Evolutionary conservation across 2,329 filamentous ascomycete species (phyloP).

Genomic region (Claviceps digitariae): DNA sequence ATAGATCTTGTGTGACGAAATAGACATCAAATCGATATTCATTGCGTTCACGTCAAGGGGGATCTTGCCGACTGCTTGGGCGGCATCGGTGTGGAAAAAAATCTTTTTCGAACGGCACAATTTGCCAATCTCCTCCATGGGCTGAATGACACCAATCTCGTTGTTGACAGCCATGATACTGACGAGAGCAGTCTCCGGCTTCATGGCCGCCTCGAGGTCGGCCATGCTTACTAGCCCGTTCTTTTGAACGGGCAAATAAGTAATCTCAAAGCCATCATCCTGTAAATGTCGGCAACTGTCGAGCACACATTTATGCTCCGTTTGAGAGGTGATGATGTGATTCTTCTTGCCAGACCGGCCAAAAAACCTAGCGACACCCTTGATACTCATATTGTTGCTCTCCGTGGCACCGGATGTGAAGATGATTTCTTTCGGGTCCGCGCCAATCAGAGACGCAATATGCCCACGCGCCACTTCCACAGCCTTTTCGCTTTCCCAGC

Average conservation of each 20-base stretch:
- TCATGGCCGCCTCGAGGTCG: slow-evolving; percentile 75
- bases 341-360: slow-evolving; percentile 90
- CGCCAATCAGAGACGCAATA: slow-evolving; percentile 77
- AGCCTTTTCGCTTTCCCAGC: slow-evolving; percentile 94
- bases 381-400: slow-evolving; percentile 99
- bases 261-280: slow-evolving; percentile 91
- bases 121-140: slow-evolving; percentile 82
- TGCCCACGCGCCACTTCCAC: slow-evolving; percentile 77
- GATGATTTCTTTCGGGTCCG: slow-evolving; percentile 94
- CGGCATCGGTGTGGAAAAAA: slow-evolving; percentile 95
- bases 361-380: slow-evolving; percentile 93
- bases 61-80: slow-evolving; percentile 98
- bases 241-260: slow-evolving; percentile 82
- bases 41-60: slow-evolving; percentile 92
- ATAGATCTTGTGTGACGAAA: slow-evolving; percentile 97
- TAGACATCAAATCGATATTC: slow-evolving; percentile 98
- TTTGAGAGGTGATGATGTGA: slow-evolving; percentile 95
- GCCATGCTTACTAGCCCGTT: slow-evolving; percentile 79
- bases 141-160: slow-evolving; percentile 98
- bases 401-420: slow-evolving; percentile 97
- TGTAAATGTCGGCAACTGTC: slow-evolving; percentile 95
- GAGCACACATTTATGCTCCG: slow-evolving; percentile 96
- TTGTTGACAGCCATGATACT: slow-evolving; percentile 99
- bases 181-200: slow-evolving; percentile 80
- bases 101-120: slow-evolving; percentile 84